Evolutionary conservation across 768 basidiomycete species (phyloP), one percentile per base, ranked within the genome.

Genomic region (Suillus discolor): DNA sequence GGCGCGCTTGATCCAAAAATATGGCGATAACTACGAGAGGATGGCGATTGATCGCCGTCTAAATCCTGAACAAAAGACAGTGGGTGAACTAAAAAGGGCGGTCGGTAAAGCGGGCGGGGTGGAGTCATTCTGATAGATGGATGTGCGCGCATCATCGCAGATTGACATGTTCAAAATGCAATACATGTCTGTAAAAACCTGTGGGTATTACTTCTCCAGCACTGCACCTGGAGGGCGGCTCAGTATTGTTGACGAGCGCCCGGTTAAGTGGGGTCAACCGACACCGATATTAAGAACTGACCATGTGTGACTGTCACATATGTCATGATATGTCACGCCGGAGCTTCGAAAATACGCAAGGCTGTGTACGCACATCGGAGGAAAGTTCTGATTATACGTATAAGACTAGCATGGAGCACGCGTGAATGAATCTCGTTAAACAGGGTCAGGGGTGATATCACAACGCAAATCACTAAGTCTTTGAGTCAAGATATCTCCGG

Each of bases 61-160:
- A 65, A 98, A 99, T 75, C 78, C 85, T 18, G 89, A 89, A 76
- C 97, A 99, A 79, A 86, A 90, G 73, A 97, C 95, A 2, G 84
- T 81, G 39, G 96, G 93, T 20, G 88, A 94, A 79, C 75, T 98
- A 72, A 80, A 75, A 71, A 82, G 87, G 73, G 89, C 87, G 38
- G 78, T 92, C 66, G 79, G 75, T 68, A 86, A 84, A 72, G 86
- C 87, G 41, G 85, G 87, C 15, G 80, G 80, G 23, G 72, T 85
- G 64, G 78, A 63, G 51, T 68, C 61, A 68, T 68, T 82, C 39
- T 41, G 57, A 62, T 18, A 18, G 2, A n/a, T 47, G 7, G 6
- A 62, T 54, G 47, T 31, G 47, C 5, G 9, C 13, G 55, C 5
- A n/a, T 20, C 13, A 6, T 57, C 23, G 15, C 23, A 38, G 13